phyloP scores from a whole-genome alignment of 2,329 filamentous ascomycete genomes.

The Pestalotiopsis sp. region DNA sequence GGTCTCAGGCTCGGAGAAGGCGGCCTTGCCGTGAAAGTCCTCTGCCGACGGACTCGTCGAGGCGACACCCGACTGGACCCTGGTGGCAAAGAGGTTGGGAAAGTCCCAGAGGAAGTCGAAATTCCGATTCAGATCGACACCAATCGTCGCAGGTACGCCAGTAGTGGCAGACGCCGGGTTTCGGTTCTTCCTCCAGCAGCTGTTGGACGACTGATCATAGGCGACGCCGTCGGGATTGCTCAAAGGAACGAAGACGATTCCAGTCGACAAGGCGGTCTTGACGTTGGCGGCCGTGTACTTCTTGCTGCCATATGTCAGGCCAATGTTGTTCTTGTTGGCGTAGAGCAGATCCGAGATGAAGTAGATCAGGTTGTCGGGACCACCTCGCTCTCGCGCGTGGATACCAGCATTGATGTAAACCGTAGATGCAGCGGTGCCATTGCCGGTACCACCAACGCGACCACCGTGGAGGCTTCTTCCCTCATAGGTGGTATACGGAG shows the following conservation, averaged over 20 bases:
- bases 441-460: slow-evolving; percentile 45
- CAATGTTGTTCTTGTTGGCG: slow-evolving; percentile 50
- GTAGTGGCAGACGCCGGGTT: slow-evolving; percentile 42
- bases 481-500: slow-evolving; percentile 45
- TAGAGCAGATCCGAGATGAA: slow-evolving; percentile 60
- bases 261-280: slow-evolving; percentile 50
- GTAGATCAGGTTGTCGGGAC: slow-evolving; percentile 58
- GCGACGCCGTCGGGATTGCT: slow-evolving; percentile 57
- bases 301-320: slow-evolving; percentile 54
- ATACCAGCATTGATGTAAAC: slow-evolving; percentile 57
- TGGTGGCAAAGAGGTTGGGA: slow-evolving; percentile 41
- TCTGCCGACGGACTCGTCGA: slow-evolving; percentile 46
- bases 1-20: slow-evolving; percentile 60
- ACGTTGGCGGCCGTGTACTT: slow-evolving; percentile 56
- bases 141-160: slow-evolving; percentile 33
- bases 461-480: slow-evolving; percentile 40
- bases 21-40: slow-evolving; percentile 51
- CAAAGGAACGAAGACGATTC: slow-evolving; percentile 56
- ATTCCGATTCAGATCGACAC: slow-evolving; percentile 59
- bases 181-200: slow-evolving; percentile 61
- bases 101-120: slow-evolving; percentile 63
- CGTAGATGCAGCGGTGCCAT: slow-evolving; percentile 44
- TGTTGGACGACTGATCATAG: slow-evolving; percentile 51
- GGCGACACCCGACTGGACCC: slow-evolving; percentile 40
- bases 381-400: slow-evolving; percentile 61